Conservation (phyloP, 176 grass and related monocot species). For the Tuctoria greenei region DNA sequence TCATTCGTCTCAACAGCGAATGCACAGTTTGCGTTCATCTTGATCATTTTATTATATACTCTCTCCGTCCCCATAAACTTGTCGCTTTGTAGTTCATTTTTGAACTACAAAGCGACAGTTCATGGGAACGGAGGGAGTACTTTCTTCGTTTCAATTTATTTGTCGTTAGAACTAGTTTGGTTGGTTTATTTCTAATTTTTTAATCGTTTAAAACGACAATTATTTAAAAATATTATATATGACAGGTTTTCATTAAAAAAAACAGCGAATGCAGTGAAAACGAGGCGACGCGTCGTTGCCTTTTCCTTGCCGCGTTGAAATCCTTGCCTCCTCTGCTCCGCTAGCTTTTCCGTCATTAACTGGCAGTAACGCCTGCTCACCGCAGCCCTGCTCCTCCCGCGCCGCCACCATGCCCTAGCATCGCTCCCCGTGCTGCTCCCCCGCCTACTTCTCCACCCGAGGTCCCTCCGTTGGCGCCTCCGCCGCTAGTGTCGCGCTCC, state of each 20-base stretch:
- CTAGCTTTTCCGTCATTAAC: slow-evolving; percentile 2
- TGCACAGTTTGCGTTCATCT: no score
- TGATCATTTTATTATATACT: no score
- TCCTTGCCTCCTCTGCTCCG: neutral
- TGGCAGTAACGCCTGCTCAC: neutral
- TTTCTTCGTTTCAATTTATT: no score
- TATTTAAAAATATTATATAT: no score
- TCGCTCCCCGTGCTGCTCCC: neutral
- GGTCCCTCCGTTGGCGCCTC: neutral
- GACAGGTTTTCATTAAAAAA: no score
- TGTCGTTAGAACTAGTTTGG: no score
- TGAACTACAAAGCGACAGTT: no score
- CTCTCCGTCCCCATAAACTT: no score
- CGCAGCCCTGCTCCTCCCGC: neutral
- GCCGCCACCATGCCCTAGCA: neutral
- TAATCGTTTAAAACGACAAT: no score
- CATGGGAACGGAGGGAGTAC: no score
- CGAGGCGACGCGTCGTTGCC: slow-evolving; percentile 13
- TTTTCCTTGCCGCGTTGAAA: neutral
- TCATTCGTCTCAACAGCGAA: neutral
- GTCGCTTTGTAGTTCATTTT: no score
- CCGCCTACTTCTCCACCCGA: neutral
- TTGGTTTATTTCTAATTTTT: no score
- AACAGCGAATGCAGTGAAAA: neutral
- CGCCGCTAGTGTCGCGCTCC: neutral